Evolutionary conservation across 2,329 filamentous ascomycete genomes (phyloP), one percentile per base, ranked within the genome.

Genomic region (Aspergillus sp.): DNA sequence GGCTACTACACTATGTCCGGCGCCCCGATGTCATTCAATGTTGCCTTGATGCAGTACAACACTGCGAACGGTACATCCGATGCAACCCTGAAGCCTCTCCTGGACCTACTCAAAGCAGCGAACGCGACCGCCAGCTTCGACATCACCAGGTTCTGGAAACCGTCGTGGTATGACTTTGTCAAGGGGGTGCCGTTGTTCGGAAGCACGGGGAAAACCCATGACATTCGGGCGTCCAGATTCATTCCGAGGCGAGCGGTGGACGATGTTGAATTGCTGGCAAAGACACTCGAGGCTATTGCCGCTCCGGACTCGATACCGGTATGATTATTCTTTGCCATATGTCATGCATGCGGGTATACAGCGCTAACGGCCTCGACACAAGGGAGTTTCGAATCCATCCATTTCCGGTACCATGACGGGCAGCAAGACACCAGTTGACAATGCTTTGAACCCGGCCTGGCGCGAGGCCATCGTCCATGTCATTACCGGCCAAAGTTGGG

Each of bases 361-460:
- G 21, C 4, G 21, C 21, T 23, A 23, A 31, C 9, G 48, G n/a
- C 3, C n/a, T n/a, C 21, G 16, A 10, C 47, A n/a, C 25, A 36
- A 53, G 29, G 56, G 50, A 14, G 56, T 57, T n/a, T 40, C 57
- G 5, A 41, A 45, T 38, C 54, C 54, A 16, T 58, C 57, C 1
- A 29, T 59, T 6, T 58, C 57, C 4, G 57, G 57, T 14, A 55
- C 57, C 4, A 56, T 58, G 55, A 59, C 56, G 2, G 47, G 41
- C 20, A 52, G 56, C 42, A 50, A 56, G 7, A 52, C 1, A 36
- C 14, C 47, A 4, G 49, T 59, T 4, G 47, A 55, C 43, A 64
- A 54, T 34, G 43, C 58, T 10, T 21, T 62, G 5, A 52, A 58
- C 42, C 57, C 58, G 3, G 61, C 55, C 7, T 63, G 58, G 58